Base-by-base conservation (phyloP, 2,329 filamentous ascomycete species). In the Parastagonospora nodorum region DNA sequence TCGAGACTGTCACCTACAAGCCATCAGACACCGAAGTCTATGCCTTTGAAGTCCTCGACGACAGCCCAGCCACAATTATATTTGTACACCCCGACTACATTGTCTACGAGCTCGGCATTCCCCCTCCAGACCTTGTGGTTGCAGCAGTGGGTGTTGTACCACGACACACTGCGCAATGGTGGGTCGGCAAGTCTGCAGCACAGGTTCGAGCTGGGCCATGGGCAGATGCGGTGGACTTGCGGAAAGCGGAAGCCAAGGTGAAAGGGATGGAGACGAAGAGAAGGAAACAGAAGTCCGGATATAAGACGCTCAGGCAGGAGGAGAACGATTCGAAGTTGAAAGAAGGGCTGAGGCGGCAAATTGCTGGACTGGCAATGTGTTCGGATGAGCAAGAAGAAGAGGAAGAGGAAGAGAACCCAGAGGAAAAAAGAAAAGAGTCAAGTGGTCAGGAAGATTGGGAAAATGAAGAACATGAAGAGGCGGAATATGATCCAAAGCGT, bases 181-280 rank as follows among this genome's bases (percentile, higher is more conserved):
- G 58, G 58, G 28, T 51, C 7, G 50, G 48, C 3, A 58, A 48
- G 43, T 39, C 30, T 2, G 24, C 6, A 1, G 54, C 42, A 9
- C 45, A 56, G 33, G 37, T 58, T 30, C 55, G 51, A 27, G 58
- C 54, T 2, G 58, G 58, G 4, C 54, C 54, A 2, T 36, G 19
- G 12, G 58, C 51, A 6, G 43, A 50, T 2, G 42, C 42, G 15
- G n/a, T 15, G 5, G 58, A 60, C 12, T 32, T 58, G 0, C 35
- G 12, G 16, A 45, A 33, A 7, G 38, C 43, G 2, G 42, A 27
- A 1, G 43, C 29, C 8, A 19, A 33, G 8, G 4, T 52, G 3
- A 45, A 40, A 31, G 41, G 48, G 1, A 5, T 42, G 28, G 32
- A 42, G 42, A 58, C 40, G 14, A 50, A 32, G 41, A 48, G 12